phyloP scores from a whole-genome alignment of 495 filamentous ascomycete genomes.

The Rhypophila decipiens region DNA sequence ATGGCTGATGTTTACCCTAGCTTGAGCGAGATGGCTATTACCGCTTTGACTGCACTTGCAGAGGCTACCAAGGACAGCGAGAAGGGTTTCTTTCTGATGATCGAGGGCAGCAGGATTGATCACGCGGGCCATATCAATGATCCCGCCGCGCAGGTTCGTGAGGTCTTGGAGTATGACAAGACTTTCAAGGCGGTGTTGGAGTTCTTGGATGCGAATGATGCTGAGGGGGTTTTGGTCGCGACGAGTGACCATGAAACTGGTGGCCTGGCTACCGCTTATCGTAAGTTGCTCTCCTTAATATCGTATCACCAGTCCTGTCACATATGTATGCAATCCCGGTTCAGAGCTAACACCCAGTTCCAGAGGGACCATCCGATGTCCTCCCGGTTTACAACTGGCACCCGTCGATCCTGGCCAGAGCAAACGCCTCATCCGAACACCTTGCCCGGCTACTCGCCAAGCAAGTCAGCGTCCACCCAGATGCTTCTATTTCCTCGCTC shows the following conservation, averaged over 20 bases:
- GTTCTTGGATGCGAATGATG: conserved; percentile 68
- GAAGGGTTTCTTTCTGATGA: conserved; percentile 97
- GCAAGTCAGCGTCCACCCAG: conserved; percentile 40
- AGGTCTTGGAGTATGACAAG: conserved; percentile 87
- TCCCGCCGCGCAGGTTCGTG: conserved; percentile 88
- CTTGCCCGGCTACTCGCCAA: conserved; percentile 52
- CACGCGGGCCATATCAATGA: conserved; percentile 95
- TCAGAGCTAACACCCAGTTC: conserved; percentile 9
- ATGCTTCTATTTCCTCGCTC: conserved; percentile 31
- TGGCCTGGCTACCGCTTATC: conserved; percentile 72
- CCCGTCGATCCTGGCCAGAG: conserved; percentile 72
- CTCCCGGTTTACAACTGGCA: conserved; percentile 73
- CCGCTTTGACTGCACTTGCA: conserved; percentile 69
- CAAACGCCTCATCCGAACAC: conserved; percentile 69
- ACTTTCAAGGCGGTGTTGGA: conserved; percentile 76
- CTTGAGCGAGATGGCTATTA: conserved; percentile 83
- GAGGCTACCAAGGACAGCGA: conserved; percentile 80
- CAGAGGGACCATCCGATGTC: conserved; percentile 26
- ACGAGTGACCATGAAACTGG: conserved; percentile 97
- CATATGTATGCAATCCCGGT: neutral
- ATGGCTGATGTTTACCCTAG: conserved; percentile 79
- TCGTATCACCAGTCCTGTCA: neutral
- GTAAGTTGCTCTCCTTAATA: conserved; percentile 35
- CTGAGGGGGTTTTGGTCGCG: conserved; percentile 71
- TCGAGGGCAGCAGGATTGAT: conserved; percentile 92